Percentiles rank a stretch among this genome's conserved stretches.
phyloP scores from a whole-genome alignment of 768 basidiomycete species.

The Kwoniella pini region DNA sequence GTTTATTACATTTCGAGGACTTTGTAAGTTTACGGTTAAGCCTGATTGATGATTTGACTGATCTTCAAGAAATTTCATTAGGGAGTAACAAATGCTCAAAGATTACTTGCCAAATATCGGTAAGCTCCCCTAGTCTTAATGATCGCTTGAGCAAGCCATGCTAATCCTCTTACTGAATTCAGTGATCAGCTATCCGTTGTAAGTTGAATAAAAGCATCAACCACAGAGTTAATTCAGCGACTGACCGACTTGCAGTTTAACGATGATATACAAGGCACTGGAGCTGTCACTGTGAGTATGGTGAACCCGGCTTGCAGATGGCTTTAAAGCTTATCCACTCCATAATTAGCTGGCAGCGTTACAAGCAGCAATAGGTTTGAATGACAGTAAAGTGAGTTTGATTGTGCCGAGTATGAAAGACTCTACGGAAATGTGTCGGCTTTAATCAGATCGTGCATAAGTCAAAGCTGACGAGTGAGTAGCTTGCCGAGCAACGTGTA shows the following conservation, averaged over 20 bases:
- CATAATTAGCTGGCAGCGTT: slow-evolving; percentile 49
- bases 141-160: neutral
- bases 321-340: too few species aligned
- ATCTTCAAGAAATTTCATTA: too few species aligned
- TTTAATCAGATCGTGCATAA: too few species aligned
- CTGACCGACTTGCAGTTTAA: too few species aligned
- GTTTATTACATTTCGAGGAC: slow-evolving; percentile 78
- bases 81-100: slow-evolving; percentile 71
- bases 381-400: slow-evolving; percentile 66
- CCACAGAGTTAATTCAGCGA: too few species aligned
- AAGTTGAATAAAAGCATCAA: neutral
- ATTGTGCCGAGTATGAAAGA: too few species aligned
- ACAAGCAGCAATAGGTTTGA: slow-evolving; percentile 49
- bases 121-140: too few species aligned
- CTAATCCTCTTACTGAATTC: slow-evolving; percentile 1
- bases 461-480: slow-evolving; percentile 19
- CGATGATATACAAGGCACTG: slow-evolving; percentile 67
- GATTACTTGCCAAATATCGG: slow-evolving; percentile 60
- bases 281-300: slow-evolving; percentile 49
- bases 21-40: slow-evolving; percentile 58
- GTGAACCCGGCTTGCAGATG: neutral
- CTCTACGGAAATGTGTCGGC: too few species aligned
- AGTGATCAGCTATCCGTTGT: slow-evolving; percentile 37
- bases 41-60: neutral
- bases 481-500: slow-evolving; percentile 72